Base-by-base conservation (phyloP, 495 filamentous ascomycete species). In the Gamarada debralockiae region DNA sequence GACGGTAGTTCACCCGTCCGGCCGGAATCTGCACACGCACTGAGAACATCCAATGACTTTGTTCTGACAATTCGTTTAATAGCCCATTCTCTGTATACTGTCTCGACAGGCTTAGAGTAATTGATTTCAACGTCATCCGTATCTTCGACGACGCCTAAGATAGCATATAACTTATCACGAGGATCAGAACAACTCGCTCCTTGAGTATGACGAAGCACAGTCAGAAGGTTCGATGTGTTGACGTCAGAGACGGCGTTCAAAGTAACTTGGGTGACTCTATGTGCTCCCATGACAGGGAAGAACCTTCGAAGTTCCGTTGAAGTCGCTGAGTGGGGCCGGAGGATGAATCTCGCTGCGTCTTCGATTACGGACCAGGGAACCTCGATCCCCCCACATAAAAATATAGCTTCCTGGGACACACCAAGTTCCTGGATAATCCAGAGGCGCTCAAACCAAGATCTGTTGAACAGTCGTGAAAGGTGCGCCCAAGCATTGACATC, bases 141-240 rank as follows among this genome's bases (percentile, higher is more conserved):
- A 34, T 31, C 44, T 12, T n/a, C n/a, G 9, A 48, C 14, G 5
- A 48, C 12, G 4, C 44, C 44, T 6, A 17, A 9, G 20, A 48
- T 18, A 4, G 22, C 44, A 15, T 17, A 48, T 6, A 48, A 22
- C 18, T 15, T 48, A 18, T 48, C 44, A 13, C 44, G 23, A 17
- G 44, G 44, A 15, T 48, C 44, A 2, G 50, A 33, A n/a, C 50
- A 53, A 18, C 43, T 53, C 1, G 25, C 29, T 18, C 43, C 17
- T 17, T 53, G 39, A 3, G 50, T 53, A 3, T 38, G 24, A 13
- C 43, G 23, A 7, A 45, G 29, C 1, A 53, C 29, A 8, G 40
- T 45, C 23, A 53, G 17, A 8, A 53, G 5, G 17, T 53, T 53
- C 0, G 8, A 5, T 1, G 17, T 34, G 20, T 53, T 23, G 15